Evolutionary conservation across 208 protist species (phyloP), one percentile per base, ranked within the genome.

Genomic region (Trypanosoma avium): DNA sequence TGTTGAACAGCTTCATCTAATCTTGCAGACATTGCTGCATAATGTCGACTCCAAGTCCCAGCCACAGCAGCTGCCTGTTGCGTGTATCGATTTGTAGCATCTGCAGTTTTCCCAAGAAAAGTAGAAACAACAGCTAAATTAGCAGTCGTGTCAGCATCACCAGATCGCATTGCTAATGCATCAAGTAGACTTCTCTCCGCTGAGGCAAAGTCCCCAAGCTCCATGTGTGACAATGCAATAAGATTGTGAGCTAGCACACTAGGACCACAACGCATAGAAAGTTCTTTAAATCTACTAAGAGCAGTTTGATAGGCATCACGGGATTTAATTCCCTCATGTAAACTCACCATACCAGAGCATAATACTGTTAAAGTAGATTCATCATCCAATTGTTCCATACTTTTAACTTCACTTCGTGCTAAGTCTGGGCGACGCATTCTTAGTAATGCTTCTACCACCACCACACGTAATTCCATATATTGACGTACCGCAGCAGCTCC

Each of bases 341-440:
- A 58, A 22, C 60, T 47, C 6, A 93, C 81, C 27, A 84, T 67
- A 38, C 90, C 91, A 3, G 59, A 61, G 45, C 71, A 76, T 17
- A 97, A 61, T n/a, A 93, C 61, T 12, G 90, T 88, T 10, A 92
- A 27, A 9, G 88, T 63, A 3, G 88, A 78, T 61, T 97, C 92
- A 26, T 95, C 83, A 67, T 97, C 85, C 21, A 83, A n/a, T 47
- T 84, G 61, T 58, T 90, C 78, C 90, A 97, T 97, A 17, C 24
- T 54, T 40, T 79, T 73, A 19, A 94, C 73, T 70, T 94, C 80
- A 13, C 66, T 56, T 21, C 73, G 61, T 0, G 94, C 92, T 50
- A 90, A 66, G 38, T 97, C 94, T 9, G 72, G 38, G 8, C 90
- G 78, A 67, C 93, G 76, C 36, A 97, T 64, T 5, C 75, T 60